phyloP scores from a whole-genome alignment of 352 stramenopile species.

The Thalassiosira livingstoniorum region DNA sequence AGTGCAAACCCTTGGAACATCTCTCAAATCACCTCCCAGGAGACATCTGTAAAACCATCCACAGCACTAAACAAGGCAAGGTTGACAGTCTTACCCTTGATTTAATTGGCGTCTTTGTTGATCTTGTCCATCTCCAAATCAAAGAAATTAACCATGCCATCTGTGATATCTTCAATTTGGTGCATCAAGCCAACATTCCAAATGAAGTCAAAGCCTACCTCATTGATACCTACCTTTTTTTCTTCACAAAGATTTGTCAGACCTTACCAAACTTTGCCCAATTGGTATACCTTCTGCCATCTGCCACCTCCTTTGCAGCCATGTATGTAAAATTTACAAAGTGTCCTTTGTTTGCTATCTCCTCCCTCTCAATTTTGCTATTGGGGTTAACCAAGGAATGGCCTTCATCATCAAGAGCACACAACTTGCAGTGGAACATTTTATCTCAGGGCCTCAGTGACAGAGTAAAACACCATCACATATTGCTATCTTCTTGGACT shows the following conservation, averaged over 20 bases:
- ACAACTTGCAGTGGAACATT: too few species aligned
- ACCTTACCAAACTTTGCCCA: slow-evolving; percentile 34
- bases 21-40: slow-evolving; percentile 15
- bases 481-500: background rate
- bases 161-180: slow-evolving; percentile 6
- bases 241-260: slow-evolving; percentile 41
- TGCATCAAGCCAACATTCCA: slow-evolving; percentile 13
- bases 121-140: slow-evolving; percentile 26
- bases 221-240: slow-evolving; percentile 45
- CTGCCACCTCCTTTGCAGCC: slow-evolving; percentile 19
- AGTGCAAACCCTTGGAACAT: background rate
- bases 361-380: background rate
- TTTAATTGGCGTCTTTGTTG: slow-evolving; percentile 31
- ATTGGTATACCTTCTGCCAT: slow-evolving; percentile 47
- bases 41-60: slow-evolving; percentile 40
- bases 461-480: background rate
- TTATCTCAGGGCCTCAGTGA: background rate
- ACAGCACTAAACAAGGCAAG: background rate
- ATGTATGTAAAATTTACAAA: background rate
- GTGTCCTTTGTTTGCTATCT: slow-evolving; percentile 8
- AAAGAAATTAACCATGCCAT: slow-evolving; percentile 8
- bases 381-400: background rate
- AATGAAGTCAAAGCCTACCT: slow-evolving; percentile 1
- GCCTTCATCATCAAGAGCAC: background rate
- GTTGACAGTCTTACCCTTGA: slow-evolving; percentile 27